Evolutionary conservation across 345 rosid genomes (phyloP).

Genomic region (Gossypium sturtianum): DNA sequence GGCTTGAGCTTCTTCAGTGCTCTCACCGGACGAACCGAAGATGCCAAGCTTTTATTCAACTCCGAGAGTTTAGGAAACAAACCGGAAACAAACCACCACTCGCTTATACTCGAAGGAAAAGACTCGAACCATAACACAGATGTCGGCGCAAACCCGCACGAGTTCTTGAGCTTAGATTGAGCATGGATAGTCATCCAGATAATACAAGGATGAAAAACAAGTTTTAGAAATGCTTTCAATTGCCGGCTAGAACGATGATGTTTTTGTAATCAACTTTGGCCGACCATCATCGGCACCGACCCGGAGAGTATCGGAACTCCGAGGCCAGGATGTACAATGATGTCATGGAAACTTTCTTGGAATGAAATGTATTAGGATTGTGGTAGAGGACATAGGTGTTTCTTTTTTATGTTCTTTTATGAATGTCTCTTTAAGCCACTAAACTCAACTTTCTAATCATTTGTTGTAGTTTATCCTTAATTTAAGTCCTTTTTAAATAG

Average conservation of each 20-base stretch:
- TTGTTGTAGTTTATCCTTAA: constrained; percentile 25
- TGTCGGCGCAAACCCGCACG: constrained; percentile 42
- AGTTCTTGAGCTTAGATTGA: constrained; percentile 73
- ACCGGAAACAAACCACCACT: constrained; percentile 28
- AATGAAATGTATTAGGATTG: constrained; percentile 29
- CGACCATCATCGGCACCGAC: constrained; percentile 42
- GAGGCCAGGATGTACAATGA: constrained; percentile 64
- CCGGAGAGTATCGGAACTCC: constrained; percentile 43
- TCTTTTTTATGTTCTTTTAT: constrained; percentile 14
- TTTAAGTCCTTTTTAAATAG: not conserved
- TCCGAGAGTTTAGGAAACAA: constrained; percentile 50
- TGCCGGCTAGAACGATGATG: constrained; percentile 70
- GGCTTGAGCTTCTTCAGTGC: constrained; percentile 80
- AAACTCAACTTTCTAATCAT: constrained; percentile 18
- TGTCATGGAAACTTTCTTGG: constrained; percentile 79
- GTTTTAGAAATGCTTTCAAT: constrained; percentile 68
- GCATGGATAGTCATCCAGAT: constrained; percentile 62
- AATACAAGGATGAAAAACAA: constrained; percentile 47
- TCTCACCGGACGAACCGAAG: constrained; percentile 63
- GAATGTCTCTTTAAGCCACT: constrained; percentile 7
- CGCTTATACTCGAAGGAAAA: constrained; percentile 29
- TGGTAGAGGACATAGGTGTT: not conserved
- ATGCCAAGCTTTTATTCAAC: constrained; percentile 68
- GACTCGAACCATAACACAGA: constrained; percentile 48
- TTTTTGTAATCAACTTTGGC: constrained; percentile 65